phyloP scores from a whole-genome alignment of 805 yeast species.

The Candida awuae region DNA sequence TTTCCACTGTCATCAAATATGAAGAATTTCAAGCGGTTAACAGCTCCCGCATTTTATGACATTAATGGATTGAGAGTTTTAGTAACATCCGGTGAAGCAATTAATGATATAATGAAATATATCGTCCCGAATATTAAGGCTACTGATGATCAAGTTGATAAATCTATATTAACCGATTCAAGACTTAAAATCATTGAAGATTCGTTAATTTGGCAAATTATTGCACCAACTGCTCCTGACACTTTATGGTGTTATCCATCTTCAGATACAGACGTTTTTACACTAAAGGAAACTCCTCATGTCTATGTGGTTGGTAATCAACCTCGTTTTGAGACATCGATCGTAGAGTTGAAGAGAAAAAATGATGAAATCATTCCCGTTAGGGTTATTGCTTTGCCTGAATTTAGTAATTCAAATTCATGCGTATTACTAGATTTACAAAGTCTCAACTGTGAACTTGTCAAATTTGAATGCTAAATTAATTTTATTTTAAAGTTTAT shows the following conservation, averaged over 20 bases:
- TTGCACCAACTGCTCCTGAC: conserved; percentile 94
- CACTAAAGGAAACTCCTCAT: conserved; percentile 73
- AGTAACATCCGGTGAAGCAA: conserved; percentile 80
- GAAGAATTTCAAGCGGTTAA: conserved; percentile 35
- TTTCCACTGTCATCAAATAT: conserved; percentile 36
- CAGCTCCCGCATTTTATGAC: conserved; percentile 73
- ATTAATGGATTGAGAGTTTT: conserved; percentile 49
- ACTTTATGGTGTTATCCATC: conserved; percentile 88
- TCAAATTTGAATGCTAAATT: conserved; percentile 26
- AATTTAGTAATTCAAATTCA: conserved; percentile 57
- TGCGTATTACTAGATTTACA: conserved; percentile 53
- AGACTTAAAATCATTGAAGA: conserved; percentile 54
- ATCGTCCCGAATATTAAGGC: conserved; percentile 34
- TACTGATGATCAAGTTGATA: conserved; percentile 18
- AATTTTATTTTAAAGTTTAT: not conserved
- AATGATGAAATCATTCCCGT: conserved; percentile 28
- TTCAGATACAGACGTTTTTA: conserved; percentile 69
- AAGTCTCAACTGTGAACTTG: conserved; percentile 46
- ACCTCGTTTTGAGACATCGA: conserved; percentile 44
- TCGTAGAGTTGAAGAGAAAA: conserved; percentile 31
- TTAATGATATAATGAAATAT: conserved; percentile 70
- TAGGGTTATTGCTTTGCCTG: conserved; percentile 60
- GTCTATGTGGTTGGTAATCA: conserved; percentile 86
- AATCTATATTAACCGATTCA: conserved; percentile 24
- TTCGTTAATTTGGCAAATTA: conserved; percentile 74